Base-by-base conservation (phyloP, 441 rosid genomes). In the Pelargonium citronellum region DNA sequence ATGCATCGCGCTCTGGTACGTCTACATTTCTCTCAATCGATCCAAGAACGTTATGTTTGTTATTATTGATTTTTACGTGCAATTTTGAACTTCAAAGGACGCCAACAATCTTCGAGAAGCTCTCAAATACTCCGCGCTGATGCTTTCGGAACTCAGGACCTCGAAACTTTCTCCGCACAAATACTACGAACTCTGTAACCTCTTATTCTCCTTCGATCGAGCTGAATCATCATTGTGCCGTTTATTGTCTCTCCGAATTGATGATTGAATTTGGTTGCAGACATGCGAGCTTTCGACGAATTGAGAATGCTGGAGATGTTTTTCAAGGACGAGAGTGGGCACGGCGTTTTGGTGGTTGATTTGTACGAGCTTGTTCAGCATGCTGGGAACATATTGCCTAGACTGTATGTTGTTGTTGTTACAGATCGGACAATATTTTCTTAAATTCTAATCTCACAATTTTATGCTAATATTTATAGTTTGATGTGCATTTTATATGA, bases 361-460 rank as follows among this genome's bases (percentile, higher is more conserved):
- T 78, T 86, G 68, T 87, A 87, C 66, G 88, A 87, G 83, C 90
- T 87, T 67, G 90, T 87, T 69, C 92, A 87, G 78, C 92, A 87
- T 69, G 92, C 92, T 60, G 90, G 90, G 27, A 87, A 87, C 77
- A 82, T 87, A 22, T 80, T 87, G 74, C 92, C 92, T 70, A 74
- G 90, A 67, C 74, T 79, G 92, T 87, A 75, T 82, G 87, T 66
- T 37, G 19, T 11, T 1, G n/a, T n/a, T n/a, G n/a, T n/a, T n/a
- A 1, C 49, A 39, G 49, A 37, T 17, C 39, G 5, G 39, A 47
- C 17, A 10, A n/a, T n/a, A n/a, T 64, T 57, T 62, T 30, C 6
- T 55, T 64, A 4, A 7, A 39, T 39, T 39, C 43, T 39, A 39
- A 39, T 39, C 30, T 41, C 63, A 13, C 19, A 37, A 7, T 7